Conservation (phyloP, 192 early-diverging fungal genomes). For the Entomortierella lignicola region DNA sequence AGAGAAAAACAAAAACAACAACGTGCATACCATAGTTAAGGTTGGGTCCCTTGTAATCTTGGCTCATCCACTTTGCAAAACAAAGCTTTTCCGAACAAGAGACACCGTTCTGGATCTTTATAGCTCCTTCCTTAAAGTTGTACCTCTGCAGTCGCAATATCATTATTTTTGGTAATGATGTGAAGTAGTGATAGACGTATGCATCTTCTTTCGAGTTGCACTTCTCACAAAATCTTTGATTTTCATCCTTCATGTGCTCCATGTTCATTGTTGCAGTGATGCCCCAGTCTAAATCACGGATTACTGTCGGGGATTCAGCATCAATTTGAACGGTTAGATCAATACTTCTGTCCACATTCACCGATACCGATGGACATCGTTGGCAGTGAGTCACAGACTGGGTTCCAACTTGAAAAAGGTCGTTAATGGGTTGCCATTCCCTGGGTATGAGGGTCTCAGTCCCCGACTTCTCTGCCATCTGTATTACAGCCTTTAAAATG, state of each 20-base stretch:
- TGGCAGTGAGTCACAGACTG: conserved; percentile 36
- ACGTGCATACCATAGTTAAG: conserved; percentile 24
- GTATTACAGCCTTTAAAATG: conserved; percentile 9
- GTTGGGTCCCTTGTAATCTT: conserved; percentile 5
- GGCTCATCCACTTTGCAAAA: conserved; percentile 39
- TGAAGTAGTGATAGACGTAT: conserved; percentile 34
- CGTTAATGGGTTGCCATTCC: conserved; percentile 33
- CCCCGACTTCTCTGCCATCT: background rate
- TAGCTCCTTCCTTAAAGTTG: conserved; percentile 35
- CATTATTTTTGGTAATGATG: conserved; percentile 39
- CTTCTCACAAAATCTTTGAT: conserved; percentile 39
- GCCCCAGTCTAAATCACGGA: conserved; percentile 52
- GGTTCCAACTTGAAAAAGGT: conserved; percentile 32
- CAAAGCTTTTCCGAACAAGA: conserved; percentile 31
- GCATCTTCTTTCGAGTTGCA: conserved; percentile 44
- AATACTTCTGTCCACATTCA: conserved; percentile 17
- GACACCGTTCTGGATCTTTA: conserved; percentile 47
- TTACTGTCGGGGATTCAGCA: conserved; percentile 15
- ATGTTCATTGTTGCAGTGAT: conserved; percentile 42
- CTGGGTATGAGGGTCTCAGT: background rate
- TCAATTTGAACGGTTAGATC: conserved; percentile 49
- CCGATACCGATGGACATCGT: conserved; percentile 20
- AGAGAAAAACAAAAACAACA: background rate
- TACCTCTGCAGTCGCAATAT: conserved; percentile 45
- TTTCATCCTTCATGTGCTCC: conserved; percentile 48